These are phyloP conservation scores for Malassezia pachydermatis DNA, from an alignment of 1,284 basidiomycete genomes.

Conservation along the genomic window DNA sequence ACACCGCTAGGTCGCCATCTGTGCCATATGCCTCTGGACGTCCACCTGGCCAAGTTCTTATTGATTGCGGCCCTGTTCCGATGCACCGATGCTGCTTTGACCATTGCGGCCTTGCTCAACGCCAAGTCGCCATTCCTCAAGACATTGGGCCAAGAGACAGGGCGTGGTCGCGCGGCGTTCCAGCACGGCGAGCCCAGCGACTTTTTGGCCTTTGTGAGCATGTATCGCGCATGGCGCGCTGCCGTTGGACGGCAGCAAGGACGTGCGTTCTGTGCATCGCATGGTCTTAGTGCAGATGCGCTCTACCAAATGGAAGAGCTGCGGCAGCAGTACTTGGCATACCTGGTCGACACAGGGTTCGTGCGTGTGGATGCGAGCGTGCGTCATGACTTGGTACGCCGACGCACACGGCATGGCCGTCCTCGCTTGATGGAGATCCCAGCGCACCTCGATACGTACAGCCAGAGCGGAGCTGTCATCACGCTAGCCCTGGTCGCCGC, in stretches of 20 bases:
- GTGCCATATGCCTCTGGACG: slow-evolving; percentile 86
- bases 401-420: slow-evolving; percentile 50
- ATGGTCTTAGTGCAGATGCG: slow-evolving; percentile 80
- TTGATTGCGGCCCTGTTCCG: slow-evolving; percentile 74
- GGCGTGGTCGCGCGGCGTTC: slow-evolving; percentile 72
- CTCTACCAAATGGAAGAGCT: slow-evolving; percentile 93
- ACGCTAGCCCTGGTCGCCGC: slow-evolving; percentile 76
- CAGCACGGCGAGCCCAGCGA: slow-evolving; percentile 74
- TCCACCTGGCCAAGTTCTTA: slow-evolving; percentile 90
- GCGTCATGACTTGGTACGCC: slow-evolving; percentile 59
- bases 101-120: slow-evolving; percentile 80
- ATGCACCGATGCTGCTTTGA: slow-evolving; percentile 87
- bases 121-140: slow-evolving; percentile 74
- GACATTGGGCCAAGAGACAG: slow-evolving; percentile 76
- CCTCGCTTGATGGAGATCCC: slow-evolving; percentile 66
- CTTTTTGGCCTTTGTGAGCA: slow-evolving; percentile 85
- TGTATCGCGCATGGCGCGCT: slow-evolving; percentile 75
- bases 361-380: slow-evolving; percentile 62
- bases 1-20: slow-evolving; percentile 85
- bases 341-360: slow-evolving; percentile 75
- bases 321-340: slow-evolving; percentile 74
- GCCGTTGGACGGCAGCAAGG: slow-evolving; percentile 58
- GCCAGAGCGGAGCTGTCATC: slow-evolving; percentile 57
- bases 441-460: slow-evolving; percentile 61
- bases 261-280: slow-evolving; percentile 62